Evolutionary conservation across 2,329 filamentous ascomycete genomes (phyloP).

Genomic region (Exophiala spinifera): DNA sequence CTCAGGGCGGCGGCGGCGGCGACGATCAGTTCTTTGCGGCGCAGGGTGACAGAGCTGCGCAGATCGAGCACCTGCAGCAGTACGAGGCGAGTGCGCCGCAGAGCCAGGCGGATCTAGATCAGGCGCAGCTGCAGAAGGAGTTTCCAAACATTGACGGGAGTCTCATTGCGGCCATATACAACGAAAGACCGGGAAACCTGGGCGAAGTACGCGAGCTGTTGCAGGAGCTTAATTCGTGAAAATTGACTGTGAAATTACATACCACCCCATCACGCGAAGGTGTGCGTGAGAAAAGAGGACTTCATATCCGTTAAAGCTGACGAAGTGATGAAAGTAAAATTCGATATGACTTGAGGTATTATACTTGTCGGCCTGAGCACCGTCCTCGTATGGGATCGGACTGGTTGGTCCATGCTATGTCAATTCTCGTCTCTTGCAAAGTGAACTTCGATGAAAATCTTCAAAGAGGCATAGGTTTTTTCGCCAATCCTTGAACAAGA

Average conservation of each 20-base stretch:
- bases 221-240: constrained; percentile 26
- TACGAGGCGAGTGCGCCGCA: constrained; percentile 26
- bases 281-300: no score
- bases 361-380: no score
- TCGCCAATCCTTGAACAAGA: constrained; percentile 74
- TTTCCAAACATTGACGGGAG: constrained; percentile 31
- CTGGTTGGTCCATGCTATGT: no score
- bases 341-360: no score
- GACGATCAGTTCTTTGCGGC: constrained; percentile 22
- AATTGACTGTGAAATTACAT: no score
- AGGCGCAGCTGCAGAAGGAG: constrained; percentile 27
- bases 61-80: constrained; percentile 29
- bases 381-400: no score
- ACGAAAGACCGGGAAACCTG: constrained; percentile 23
- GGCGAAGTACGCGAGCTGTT: constrained; percentile 27
- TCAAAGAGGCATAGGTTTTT: constrained; percentile 64
- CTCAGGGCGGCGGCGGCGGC: no score
- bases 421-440: no score
- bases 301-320: no score
- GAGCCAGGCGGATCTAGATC: constrained; percentile 25
- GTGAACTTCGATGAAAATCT: no score
- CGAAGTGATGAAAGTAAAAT: no score
- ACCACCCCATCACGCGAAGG: no score
- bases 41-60: constrained; percentile 24
- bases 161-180: constrained; percentile 31